These are phyloP conservation scores for Nigrospora sphaerica DNA, from an alignment of 2,329 filamentous ascomycete species.

Conservation along the genomic window DNA sequence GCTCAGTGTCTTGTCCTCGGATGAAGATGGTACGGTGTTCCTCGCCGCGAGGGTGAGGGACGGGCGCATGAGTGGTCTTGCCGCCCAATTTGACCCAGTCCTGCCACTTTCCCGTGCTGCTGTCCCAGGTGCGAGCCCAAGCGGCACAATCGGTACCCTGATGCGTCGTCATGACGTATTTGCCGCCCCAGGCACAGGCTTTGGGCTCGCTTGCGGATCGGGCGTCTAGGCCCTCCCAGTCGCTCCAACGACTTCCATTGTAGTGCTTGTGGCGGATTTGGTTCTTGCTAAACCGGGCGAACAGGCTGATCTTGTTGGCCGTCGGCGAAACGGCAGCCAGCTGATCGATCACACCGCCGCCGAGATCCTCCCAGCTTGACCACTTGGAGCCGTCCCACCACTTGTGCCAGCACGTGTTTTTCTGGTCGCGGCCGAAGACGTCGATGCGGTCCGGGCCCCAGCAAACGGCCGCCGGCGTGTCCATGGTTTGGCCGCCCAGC, in stretches of 20 bases:
- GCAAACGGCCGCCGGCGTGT: background rate
- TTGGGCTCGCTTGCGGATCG: background rate
- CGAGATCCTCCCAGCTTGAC: background rate
- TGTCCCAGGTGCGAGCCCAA: background rate
- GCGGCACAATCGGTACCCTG: background rate
- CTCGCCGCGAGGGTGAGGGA: background rate
- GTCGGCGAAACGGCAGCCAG: background rate
- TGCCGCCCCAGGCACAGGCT: background rate
- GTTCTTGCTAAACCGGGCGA: background rate
- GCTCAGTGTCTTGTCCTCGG: no score
- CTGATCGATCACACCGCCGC: background rate
- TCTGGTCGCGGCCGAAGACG: background rate
- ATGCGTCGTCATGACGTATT: background rate
- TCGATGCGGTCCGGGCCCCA: background rate
- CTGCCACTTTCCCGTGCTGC: background rate
- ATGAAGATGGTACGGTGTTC: no score
- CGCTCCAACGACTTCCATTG: background rate
- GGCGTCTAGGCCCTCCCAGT: background rate
- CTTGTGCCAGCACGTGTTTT: background rate
- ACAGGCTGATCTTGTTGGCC: background rate
- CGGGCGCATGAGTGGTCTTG: background rate
- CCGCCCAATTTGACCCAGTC: background rate
- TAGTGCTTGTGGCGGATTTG: background rate
- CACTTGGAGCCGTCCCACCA: background rate
- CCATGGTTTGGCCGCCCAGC: background rate